Base-by-base conservation (phyloP, 208 protist species). In the Leishmania tropica region DNA sequence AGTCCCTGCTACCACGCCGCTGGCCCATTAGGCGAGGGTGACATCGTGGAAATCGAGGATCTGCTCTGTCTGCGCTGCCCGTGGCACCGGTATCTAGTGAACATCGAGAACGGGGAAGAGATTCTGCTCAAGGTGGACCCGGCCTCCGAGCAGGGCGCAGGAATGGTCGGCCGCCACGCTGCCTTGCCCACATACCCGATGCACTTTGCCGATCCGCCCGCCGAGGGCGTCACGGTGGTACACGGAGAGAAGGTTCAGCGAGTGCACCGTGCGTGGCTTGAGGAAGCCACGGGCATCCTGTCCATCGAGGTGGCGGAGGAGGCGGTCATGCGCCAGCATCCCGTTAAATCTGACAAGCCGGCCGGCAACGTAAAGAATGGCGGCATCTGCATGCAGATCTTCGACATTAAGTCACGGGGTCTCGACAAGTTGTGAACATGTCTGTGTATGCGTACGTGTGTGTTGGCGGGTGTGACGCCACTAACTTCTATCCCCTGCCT, bases 311-410 rank as follows among this genome's bases (percentile, higher is more conserved):
- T 97, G 45, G 88, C 83, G 54, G 87, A 92, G n/a, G 84, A 86
- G 71, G 83, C n/a, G 60, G 84, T 73, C 35, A 93, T 96, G 45
- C 45, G 76, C n/a, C 78, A 79, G 56, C 82, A 77, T 24, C 93
- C 92, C 5, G 31, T 97, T 67, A 75, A 78, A 4, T 97, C 95
- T 1, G 95, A 97, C 76, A 72, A 72, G 17, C 76, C 82, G 19
- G 88, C 95, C 1, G 65, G 76, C 2, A 89, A 86, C 76, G 17
- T 97, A 21, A 78, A 94, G 84, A 76, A 85, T n/a, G 95, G 95
- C n/a, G 92, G 83, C 28, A 88, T 97, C 74, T 96, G 90, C 70
- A 96, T 97, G 95, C 92, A 97, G 82, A 92, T 97, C 56, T 88
- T 89, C 47, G 92, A 97, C 83, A 97, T 97, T 72, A 96, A 96